phyloP scores from a whole-genome alignment of 192 early-diverging fungal genomes.

The Geranomyces michiganensis region DNA sequence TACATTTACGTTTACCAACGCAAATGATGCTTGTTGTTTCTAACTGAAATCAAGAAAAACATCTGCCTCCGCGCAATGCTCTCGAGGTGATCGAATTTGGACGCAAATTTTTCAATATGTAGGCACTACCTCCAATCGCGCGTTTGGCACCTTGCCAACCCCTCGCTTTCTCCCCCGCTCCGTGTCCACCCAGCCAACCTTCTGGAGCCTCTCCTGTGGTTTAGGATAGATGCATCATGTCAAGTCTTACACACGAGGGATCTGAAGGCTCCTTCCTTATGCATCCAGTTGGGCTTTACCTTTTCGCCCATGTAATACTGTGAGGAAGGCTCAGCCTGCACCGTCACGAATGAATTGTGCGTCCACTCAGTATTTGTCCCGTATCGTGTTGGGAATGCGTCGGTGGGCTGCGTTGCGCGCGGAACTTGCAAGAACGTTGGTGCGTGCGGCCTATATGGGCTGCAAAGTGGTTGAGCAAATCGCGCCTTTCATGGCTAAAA shows the following conservation, averaged over 20 bases:
- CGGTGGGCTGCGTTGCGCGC: background rate
- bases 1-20: conserved; percentile 52
- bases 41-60: too few species aligned
- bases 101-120: background rate
- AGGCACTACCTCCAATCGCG: background rate
- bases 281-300: background rate
- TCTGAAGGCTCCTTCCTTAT: too few species aligned
- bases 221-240: too few species aligned
- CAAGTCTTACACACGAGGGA: too few species aligned
- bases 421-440: background rate
- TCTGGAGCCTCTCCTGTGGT: background rate
- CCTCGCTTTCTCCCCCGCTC: conserved; percentile 3
- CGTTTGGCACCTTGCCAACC: background rate
- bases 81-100: too few species aligned
- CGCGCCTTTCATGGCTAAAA: background rate
- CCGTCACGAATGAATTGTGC: conserved; percentile 7
- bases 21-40: too few species aligned
- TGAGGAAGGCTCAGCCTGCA: background rate
- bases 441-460: background rate
- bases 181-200: background rate
- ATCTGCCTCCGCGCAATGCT: too few species aligned
- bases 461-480: background rate
- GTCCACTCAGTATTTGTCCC: conserved; percentile 5
- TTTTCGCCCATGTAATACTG: conserved; percentile 5
- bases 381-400: background rate